These are phyloP conservation scores for Didymellaceae sp. DNA, from an alignment of 2,329 filamentous ascomycete species.

Conservation along the genomic window DNA sequence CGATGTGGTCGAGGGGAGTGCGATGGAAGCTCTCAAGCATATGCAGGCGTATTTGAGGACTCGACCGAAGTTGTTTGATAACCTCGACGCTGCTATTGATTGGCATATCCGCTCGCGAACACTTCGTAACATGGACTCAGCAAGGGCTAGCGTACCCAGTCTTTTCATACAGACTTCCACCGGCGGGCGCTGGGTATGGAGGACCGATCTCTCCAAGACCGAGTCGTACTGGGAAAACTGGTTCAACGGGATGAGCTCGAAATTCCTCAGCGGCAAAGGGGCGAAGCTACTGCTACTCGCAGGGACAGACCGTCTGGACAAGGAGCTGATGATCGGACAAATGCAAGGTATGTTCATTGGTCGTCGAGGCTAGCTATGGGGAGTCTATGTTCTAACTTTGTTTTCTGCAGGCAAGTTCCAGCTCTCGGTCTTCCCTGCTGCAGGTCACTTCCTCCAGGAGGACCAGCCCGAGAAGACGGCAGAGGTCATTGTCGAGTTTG, in stretches of 20 bases:
- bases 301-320: slow-evolving; percentile 88
- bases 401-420: slow-evolving; percentile 81
- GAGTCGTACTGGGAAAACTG: slow-evolving; percentile 93
- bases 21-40: slow-evolving; percentile 90
- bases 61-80: slow-evolving; percentile 79
- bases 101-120: slow-evolving; percentile 94
- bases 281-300: slow-evolving; percentile 87
- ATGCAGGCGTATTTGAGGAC: slow-evolving; percentile 93
- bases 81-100: slow-evolving; percentile 79
- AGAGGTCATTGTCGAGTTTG: slow-evolving; percentile 84
- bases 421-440: slow-evolving; percentile 90
- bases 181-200: slow-evolving; percentile 72
- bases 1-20: slow-evolving; percentile 93
- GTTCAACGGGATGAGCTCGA: slow-evolving; percentile 86
- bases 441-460: slow-evolving; percentile 96
- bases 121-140: slow-evolving; percentile 81
- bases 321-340: slow-evolving; percentile 91
- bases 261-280: slow-evolving; percentile 81
- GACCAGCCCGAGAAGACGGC: slow-evolving; percentile 92
- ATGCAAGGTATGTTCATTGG: slow-evolving; percentile 77
- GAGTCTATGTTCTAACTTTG: slow-evolving; percentile 29
- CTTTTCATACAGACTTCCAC: slow-evolving; percentile 63
- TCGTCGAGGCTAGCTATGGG: not conserved
- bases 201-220: slow-evolving; percentile 81
- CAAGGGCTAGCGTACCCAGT: slow-evolving; percentile 84